phyloP scores from a whole-genome alignment of 2,329 filamentous ascomycete genomes.

The Diplodia seriata region DNA sequence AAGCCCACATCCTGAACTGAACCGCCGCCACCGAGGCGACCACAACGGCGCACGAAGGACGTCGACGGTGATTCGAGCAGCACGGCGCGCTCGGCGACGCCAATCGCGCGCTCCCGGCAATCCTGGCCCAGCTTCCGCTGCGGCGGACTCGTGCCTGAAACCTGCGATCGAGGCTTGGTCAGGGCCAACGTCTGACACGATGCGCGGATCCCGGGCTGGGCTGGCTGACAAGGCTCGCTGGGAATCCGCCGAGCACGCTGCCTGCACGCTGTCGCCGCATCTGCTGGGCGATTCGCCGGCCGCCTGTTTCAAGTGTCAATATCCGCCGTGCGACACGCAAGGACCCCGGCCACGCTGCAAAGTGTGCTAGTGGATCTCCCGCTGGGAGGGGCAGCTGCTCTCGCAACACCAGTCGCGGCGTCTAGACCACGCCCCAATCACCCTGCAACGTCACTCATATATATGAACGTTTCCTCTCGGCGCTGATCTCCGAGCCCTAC shows the following conservation, averaged over 20 bases:
- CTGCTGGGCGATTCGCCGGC: constrained; percentile 6
- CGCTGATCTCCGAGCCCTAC: constrained; percentile 30
- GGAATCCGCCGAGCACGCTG: constrained; percentile 1
- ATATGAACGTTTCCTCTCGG: constrained; percentile 16
- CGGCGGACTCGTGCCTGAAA: constrained; percentile 30
- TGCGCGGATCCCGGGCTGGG: constrained; percentile 12
- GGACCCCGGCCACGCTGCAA: constrained; percentile 7
- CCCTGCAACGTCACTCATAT: constrained; percentile 29
- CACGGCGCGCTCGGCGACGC: constrained; percentile 17
- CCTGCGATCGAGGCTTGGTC: constrained; percentile 26
- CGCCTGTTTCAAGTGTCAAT: constrained; percentile 28
- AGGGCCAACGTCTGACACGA: constrained; percentile 23
- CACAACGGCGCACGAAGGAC: constrained; percentile 4
- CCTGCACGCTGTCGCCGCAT: background rate
- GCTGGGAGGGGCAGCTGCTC: constrained; percentile 23
- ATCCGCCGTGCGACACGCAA: constrained; percentile 21
- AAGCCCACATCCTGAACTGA: background rate
- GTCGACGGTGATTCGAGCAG: constrained; percentile 6
- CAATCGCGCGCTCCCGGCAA: constrained; percentile 24
- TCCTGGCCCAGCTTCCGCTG: constrained; percentile 29
- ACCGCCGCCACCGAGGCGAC: background rate
- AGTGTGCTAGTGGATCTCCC: constrained; percentile 27
- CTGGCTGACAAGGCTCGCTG: constrained; percentile 11
- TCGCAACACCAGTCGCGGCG: constrained; percentile 19
- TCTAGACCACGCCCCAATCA: constrained; percentile 24